A percentile compares a stretch with the other conserved stretches of the same genome.
These are phyloP conservation scores for Choiromyces venosus DNA, from an alignment of 495 filamentous ascomycete genomes.

Conservation along the genomic window DNA sequence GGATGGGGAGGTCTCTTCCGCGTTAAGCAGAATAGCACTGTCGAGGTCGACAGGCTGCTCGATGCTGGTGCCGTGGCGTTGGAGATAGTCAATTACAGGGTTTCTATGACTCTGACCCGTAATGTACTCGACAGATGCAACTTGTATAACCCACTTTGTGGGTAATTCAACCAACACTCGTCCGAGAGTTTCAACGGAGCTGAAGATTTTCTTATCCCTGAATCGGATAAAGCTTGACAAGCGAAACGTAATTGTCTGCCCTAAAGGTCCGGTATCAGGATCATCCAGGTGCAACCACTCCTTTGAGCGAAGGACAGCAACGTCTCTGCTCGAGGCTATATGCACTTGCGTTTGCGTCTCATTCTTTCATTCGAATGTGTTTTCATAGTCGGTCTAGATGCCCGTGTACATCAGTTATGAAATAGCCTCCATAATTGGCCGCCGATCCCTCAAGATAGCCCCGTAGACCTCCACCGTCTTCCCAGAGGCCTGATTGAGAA, in stretches of 20 bases:
- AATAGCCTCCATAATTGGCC: conserved; percentile 92
- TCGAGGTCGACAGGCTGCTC: conserved; percentile 97
- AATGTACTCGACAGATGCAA: conserved; percentile 90
- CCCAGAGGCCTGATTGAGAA: conserved; percentile 94
- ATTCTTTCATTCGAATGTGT: conserved; percentile 94
- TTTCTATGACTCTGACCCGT: conserved; percentile 87
- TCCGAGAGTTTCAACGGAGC: conserved; percentile 83
- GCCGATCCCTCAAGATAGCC: conserved; percentile 78
- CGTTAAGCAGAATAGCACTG: conserved; percentile 89
- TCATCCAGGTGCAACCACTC: conserved; percentile 90
- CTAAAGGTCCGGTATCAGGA: conserved; percentile 71
- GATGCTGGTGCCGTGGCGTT: conserved; percentile 84
- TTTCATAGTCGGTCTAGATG: conserved; percentile 84
- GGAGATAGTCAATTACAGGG: conserved; percentile 91
- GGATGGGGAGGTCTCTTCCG: conserved; percentile 77
- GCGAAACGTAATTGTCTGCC: conserved; percentile 93
- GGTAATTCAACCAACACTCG: conserved; percentile 90
- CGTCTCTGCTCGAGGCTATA: conserved; percentile 78
- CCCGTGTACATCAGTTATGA: conserved; percentile 97
- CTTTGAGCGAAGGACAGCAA: conserved; percentile 88
- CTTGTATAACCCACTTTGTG: conserved; percentile 92
- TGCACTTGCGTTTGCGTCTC: conserved; percentile 94
- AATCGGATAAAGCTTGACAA: conserved; percentile 83
- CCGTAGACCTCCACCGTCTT: conserved; percentile 99
- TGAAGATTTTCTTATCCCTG: conserved; percentile 92